Base-by-base conservation (phyloP, 1,139 yeast genomes). In the Kazachstania sp. region DNA sequence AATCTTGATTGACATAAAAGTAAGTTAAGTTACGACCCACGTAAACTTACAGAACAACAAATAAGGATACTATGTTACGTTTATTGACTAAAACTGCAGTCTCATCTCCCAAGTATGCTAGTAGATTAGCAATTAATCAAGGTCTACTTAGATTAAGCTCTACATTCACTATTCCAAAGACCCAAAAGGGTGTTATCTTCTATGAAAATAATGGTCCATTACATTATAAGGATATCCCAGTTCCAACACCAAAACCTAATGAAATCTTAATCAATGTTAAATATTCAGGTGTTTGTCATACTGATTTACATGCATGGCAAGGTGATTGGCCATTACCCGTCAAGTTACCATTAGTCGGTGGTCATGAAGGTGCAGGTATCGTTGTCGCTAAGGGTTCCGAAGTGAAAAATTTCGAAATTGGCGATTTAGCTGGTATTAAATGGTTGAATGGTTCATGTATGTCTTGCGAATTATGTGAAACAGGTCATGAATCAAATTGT, bases 301-400 rank as follows among this genome's bases (percentile, higher is more conserved):
- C 84, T 39, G 85, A 79, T 61, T 71, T 79, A 61, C 85, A 79
- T 64, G 85, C 83, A 45, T 79, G 83, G 83, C 75, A 78, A 63
- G 84, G 83, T 62, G 84, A 79, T 64, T 78, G 83, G 84, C 83
- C 84, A 46, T 68, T 79, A 59, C 71, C 65, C 19, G 71, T 76
- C 52, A 79, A 79, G 61, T 69, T 79, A 59, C 84, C 84, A 44
- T 71, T 79, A 57, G 84, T 80, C 36, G 85, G 85, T 61, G 90
- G 90, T 60, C 90, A 83, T 65, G 90, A 83, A 70, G 92, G 92
- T 71, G 87, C 87, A 37, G 90, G 90, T 68, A 76, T 77, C 35
- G 88, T 83, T 56, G 88, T 83, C 46, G 87, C 76, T 23, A 71
- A 77, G 66, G 90, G 90, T 57, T 72, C 72, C 39, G 76, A 78